Conservation (phyloP, 257 asterid species). For the Solanum peruvianum region DNA sequence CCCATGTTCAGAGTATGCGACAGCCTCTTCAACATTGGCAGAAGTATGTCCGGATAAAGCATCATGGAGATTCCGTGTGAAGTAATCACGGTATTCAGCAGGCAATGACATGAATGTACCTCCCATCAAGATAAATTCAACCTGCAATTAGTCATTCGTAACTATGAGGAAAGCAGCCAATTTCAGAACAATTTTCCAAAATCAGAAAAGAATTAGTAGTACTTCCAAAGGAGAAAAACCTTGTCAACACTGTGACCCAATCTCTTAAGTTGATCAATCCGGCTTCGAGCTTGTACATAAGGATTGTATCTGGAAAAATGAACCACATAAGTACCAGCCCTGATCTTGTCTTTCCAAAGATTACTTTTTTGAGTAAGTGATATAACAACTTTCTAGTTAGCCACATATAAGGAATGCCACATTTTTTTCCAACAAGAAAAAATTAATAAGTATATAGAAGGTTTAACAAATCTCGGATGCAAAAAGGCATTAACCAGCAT, state of each 20-base stretch:
- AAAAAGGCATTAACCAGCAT: background rate
- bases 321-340: background rate
- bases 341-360: background rate
- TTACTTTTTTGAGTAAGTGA: background rate
- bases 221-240: conserved; percentile 32
- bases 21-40: conserved; percentile 94
- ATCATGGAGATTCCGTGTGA: conserved; percentile 89
- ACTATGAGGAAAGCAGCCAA: background rate
- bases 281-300: conserved; percentile 94
- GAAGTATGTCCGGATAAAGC: conserved; percentile 98
- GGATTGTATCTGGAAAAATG: conserved; percentile 61
- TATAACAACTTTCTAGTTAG: background rate
- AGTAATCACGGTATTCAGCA: conserved; percentile 87
- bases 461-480: background rate
- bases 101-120: conserved; percentile 99
- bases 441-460: background rate
- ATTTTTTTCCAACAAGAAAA: background rate
- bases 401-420: background rate
- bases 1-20: conserved; percentile 90
- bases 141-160: conserved; percentile 36
- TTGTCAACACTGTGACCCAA: conserved; percentile 97
- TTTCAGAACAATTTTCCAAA: background rate
- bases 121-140: conserved; percentile 97
- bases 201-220: conserved; percentile 3
- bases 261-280: conserved; percentile 96